Conservation (phyloP, 805 yeast genomes). For the Metschnikowia baotianmanensis region DNA sequence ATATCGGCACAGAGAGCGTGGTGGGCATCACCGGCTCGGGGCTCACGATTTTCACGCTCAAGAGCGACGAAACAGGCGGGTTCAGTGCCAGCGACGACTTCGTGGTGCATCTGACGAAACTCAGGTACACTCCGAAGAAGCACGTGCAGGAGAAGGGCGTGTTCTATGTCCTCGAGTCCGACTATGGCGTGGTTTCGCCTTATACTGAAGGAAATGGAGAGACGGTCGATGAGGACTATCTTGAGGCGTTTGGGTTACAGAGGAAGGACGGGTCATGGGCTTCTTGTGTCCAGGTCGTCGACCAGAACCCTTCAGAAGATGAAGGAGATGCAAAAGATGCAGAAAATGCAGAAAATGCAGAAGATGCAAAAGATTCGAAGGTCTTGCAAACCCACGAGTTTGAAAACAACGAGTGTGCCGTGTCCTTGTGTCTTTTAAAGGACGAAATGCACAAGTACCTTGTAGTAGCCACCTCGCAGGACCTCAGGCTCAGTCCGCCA, state of each 20-base stretch:
- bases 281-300: conserved; percentile 53
- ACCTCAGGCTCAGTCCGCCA: conserved; percentile 30
- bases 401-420: conserved; percentile 40
- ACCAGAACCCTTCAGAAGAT: no score
- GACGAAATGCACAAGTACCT: conserved; percentile 33
- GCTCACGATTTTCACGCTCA: conserved; percentile 56
- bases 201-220: conserved; percentile 19
- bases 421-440: conserved; percentile 33
- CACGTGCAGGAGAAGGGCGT: conserved; percentile 26
- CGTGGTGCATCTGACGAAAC: conserved; percentile 31
- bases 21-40: conserved; percentile 57
- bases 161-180: conserved; percentile 44
- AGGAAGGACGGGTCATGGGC: conserved; percentile 38
- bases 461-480: conserved; percentile 43
- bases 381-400: conserved; percentile 47
- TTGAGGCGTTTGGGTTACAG: conserved; percentile 47
- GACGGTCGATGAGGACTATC: conserved; percentile 34
- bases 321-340: no score
- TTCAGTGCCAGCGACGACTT: conserved; percentile 29
- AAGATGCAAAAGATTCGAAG: no score
- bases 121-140: conserved; percentile 52
- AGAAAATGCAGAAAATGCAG: no score
- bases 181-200: conserved; percentile 36
- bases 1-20: conserved; percentile 55
- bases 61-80: conserved; percentile 29